These are phyloP conservation scores for Fonsecaea multimorphosa DNA, from an alignment of 2,329 filamentous ascomycete species.

Conservation along the genomic window DNA sequence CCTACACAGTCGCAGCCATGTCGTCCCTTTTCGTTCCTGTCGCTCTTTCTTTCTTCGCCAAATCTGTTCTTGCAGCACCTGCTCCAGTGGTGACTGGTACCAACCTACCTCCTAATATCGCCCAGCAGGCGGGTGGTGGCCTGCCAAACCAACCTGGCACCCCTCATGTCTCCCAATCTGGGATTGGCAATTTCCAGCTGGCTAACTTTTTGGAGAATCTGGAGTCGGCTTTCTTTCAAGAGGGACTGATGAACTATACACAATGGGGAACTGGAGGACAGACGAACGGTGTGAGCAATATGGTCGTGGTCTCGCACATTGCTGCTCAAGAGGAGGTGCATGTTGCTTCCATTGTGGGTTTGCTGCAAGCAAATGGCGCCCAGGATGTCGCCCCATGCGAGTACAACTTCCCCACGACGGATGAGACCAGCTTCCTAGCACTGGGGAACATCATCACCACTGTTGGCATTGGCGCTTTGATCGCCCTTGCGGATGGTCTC, in stretches of 20 bases:
- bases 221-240: slow-evolving; percentile 41
- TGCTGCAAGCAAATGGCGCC: slow-evolving; percentile 40
- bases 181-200: slow-evolving; percentile 35
- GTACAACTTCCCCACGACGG: slow-evolving; percentile 41
- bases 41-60: slow-evolving; percentile 24
- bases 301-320: slow-evolving; percentile 42
- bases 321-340: slow-evolving; percentile 42
- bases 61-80: slow-evolving; percentile 22
- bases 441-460: slow-evolving; percentile 44
- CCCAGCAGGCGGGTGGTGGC: slow-evolving; percentile 30
- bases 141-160: slow-evolving; percentile 23
- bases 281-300: slow-evolving; percentile 40
- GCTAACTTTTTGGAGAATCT: slow-evolving; percentile 45
- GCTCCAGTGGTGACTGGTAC: slow-evolving; percentile 25
- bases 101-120: slow-evolving; percentile 27
- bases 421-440: slow-evolving; percentile 41
- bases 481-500: slow-evolving; percentile 39
- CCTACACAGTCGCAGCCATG: slow-evolving; percentile 23
- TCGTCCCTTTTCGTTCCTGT: slow-evolving; percentile 24
- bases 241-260: slow-evolving; percentile 41
- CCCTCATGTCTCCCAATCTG: slow-evolving; percentile 21
- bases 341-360: slow-evolving; percentile 37
- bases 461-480: slow-evolving; percentile 42
- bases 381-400: slow-evolving; percentile 40
- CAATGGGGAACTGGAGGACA: slow-evolving; percentile 41